Percentiles rank a stretch among this genome's conserved stretches.
Conservation (phyloP, 2,329 filamentous ascomycete species). For the Mycocentrospora acerina region DNA sequence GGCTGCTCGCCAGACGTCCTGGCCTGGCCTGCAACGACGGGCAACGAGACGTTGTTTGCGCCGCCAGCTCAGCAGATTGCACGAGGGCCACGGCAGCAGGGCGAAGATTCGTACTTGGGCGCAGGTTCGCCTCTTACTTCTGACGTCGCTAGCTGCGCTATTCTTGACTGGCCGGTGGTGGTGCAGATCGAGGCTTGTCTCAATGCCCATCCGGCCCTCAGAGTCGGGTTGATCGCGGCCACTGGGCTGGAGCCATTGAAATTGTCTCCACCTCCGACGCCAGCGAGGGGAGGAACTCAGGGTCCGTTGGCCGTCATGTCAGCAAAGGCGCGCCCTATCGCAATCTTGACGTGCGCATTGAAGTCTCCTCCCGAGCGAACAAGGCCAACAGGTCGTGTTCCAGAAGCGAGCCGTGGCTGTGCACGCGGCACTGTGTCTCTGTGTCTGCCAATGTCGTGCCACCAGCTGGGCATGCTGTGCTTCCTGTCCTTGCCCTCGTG, state of each 20-base stretch:
- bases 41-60: constrained; percentile 6
- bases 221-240: background rate
- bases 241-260: background rate
- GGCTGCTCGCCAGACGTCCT: constrained; percentile 6
- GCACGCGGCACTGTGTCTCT: no score
- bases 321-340: no score
- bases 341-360: no score
- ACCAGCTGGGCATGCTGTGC: no score
- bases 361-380: no score
- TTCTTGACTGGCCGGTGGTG: no score
- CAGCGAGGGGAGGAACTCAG: background rate
- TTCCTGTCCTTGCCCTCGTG: no score
- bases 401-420: no score
- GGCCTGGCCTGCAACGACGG: no score
- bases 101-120: constrained; percentile 1
- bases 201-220: constrained; percentile 7
- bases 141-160: background rate
- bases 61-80: constrained; percentile 3
- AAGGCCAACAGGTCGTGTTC: no score
- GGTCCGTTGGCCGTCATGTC: no score
- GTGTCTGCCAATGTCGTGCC: no score
- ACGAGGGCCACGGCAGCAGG: constrained; percentile 6
- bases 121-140: constrained; percentile 1
- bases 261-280: background rate
- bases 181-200: constrained; percentile 1